Evolutionary conservation across 441 rosid species (phyloP).

Genomic region (Dalechampia spathulata): DNA sequence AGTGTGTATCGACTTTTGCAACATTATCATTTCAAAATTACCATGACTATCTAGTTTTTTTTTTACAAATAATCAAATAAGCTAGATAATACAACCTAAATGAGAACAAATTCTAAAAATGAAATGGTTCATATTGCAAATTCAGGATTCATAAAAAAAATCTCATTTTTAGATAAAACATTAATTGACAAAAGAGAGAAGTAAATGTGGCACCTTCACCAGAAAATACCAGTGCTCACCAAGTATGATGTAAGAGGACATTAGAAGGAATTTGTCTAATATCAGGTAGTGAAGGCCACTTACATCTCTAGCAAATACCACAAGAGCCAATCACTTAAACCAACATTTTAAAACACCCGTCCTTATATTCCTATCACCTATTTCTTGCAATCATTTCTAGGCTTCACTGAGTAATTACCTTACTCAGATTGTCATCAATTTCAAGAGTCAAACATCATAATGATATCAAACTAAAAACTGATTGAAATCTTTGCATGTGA

Average conservation of each 20-base stretch:
- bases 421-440: background rate
- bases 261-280: background rate
- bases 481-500: background rate
- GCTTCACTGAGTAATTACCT: background rate
- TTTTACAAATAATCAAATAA: background rate
- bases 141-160: too few relatives aligned
- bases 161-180: too few relatives aligned
- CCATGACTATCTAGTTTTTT: background rate
- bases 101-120: background rate
- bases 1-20: background rate
- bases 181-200: too few relatives aligned
- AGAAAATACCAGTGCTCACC: background rate
- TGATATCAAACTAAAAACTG: background rate
- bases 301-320: background rate
- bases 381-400: background rate
- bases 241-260: background rate
- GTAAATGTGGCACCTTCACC: too few relatives aligned
- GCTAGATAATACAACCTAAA: background rate
- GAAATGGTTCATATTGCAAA: too few relatives aligned
- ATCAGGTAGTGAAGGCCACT: background rate
- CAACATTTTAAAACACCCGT: background rate
- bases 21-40: background rate
- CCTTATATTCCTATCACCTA: background rate
- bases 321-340: too few relatives aligned
- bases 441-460: background rate